Base-by-base conservation (phyloP, 345 rosid genomes). In the Mercurialis annua region DNA sequence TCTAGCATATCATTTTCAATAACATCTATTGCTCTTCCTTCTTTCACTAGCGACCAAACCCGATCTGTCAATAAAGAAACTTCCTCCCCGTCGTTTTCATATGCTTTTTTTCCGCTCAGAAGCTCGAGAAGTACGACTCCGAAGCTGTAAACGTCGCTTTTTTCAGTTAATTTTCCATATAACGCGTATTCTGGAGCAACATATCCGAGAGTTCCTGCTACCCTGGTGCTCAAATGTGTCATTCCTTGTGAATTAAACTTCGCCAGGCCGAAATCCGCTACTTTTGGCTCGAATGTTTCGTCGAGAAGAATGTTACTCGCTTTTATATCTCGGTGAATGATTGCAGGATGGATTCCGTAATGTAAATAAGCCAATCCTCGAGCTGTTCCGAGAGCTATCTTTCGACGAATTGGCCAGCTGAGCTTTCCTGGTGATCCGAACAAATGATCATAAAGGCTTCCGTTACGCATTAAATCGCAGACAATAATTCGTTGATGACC, bases 201-300 rank as follows among this genome's bases (percentile, higher is more conserved):
- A 36, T 80, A 80, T 1, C 84, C 84, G 0, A 77, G 72, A 10
- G 84, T 80, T 31, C 84, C 86, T 0, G 86, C 86, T 20, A 64
- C 79, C 43, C 71, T 44, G 0, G 84, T 83, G 62, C 76, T 80
- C 40, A 80, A 57, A 66, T 83, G 86, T 16, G 86, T 69, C 73
- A 14, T 66, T 62, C 76, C 82, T 2, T 62, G 73, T 10, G 74
- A 62, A 43, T 77, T 80, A 64, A 77, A 70, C 75, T 65, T 83
- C 21, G 86, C 82, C 26, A 83, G 71, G 48, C 84, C 84, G 21
- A 83, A 83, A 80, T 83, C 86, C 1, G 77, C 86, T 14, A 80
- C 73, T 65, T 78, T 76, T 6, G 86, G 61, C 65, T 78, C 79
- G 6, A 78, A 83, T 34, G 68, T 54, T 10, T 76, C 70, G 1